Evolutionary conservation across 1,139 yeast genomes (phyloP).

Genomic region (Lizanozyma gosingica): DNA sequence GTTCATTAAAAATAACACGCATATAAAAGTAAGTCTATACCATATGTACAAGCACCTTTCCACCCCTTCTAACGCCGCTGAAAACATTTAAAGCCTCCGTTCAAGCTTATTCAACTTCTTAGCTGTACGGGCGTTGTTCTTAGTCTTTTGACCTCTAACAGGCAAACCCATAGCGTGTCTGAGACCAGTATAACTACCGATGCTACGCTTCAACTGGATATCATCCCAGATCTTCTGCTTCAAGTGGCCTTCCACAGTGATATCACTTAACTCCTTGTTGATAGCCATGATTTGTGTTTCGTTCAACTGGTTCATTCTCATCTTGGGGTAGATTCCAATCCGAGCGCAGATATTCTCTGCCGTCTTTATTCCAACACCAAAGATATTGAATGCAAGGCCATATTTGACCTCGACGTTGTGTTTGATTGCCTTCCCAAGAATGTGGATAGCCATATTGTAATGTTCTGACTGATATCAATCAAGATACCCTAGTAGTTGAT

Average conservation of each 20-base stretch:
- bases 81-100: conserved; percentile 36
- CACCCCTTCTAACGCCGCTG: not conserved
- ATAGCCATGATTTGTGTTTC: conserved; percentile 84
- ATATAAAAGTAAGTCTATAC: too few relatives aligned
- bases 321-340: conserved; percentile 83
- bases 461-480: too few relatives aligned
- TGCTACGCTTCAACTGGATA: conserved; percentile 69
- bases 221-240: conserved; percentile 71
- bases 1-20: too few relatives aligned
- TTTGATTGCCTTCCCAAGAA: conserved; percentile 66
- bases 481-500: too few relatives aligned
- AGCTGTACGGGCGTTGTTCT: conserved; percentile 86
- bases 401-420: conserved; percentile 4
- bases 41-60: not conserved
- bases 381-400: conserved; percentile 74
- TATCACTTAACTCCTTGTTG: conserved; percentile 76
- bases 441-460: conserved; percentile 79
- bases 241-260: conserved; percentile 81
- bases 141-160: conserved; percentile 89
- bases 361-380: conserved; percentile 74
- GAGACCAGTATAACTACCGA: conserved; percentile 81
- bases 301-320: conserved; percentile 87
- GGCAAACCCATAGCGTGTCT: conserved; percentile 88
- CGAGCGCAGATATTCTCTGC: conserved; percentile 77
- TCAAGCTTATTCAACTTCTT: conserved; percentile 72